Base-by-base conservation (phyloP, 495 filamentous ascomycete genomes). In the Thermothielavioides terrestris region DNA sequence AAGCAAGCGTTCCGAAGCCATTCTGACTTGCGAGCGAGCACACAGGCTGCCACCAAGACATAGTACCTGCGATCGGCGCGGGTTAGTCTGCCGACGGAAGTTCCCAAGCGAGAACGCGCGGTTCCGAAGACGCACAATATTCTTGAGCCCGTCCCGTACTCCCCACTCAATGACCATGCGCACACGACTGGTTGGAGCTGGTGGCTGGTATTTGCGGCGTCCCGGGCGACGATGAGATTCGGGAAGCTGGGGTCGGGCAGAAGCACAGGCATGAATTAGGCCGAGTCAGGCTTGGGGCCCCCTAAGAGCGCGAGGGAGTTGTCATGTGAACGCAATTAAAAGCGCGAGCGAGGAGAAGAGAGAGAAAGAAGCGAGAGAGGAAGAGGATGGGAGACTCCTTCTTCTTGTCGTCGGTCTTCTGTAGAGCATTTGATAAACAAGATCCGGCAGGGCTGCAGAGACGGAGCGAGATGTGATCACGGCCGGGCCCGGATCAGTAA, bases 81-180 rank as follows among this genome's bases (percentile, higher is more conserved):
- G 11, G 30, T 42, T 2, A 30, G 49, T 49, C 12, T n/a, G n/a
- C n/a, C n/a, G n/a, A n/a, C n/a, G n/a, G n/a, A n/a, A n/a, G n/a
- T n/a, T n/a, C n/a, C n/a, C n/a, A n/a, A n/a, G n/a, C n/a, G n/a
- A n/a, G n/a, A n/a, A n/a, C n/a, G n/a, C n/a, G n/a, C n/a, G n/a
- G n/a, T n/a, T n/a, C n/a, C n/a, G n/a, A n/a, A n/a, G n/a, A 62
- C 74, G 57, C 69, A 80, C 78, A 82, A 52, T 11, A 75, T 50
- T 50, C 78, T 64, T 1, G 75, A 77, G 0, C 78, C 78, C 2
- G 69, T 66, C 0, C 78, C 78, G 59, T 83, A 83, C 55, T 82
- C 77, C 4, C 78, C 79, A 4, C 74, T 78, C 0, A 83, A 71
- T 0, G 79, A 77, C 72, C 72, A 83, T 14, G 77, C 77, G 50